Conservation (phyloP, 768 basidiomycete species). For the Scleroderma bovista region DNA sequence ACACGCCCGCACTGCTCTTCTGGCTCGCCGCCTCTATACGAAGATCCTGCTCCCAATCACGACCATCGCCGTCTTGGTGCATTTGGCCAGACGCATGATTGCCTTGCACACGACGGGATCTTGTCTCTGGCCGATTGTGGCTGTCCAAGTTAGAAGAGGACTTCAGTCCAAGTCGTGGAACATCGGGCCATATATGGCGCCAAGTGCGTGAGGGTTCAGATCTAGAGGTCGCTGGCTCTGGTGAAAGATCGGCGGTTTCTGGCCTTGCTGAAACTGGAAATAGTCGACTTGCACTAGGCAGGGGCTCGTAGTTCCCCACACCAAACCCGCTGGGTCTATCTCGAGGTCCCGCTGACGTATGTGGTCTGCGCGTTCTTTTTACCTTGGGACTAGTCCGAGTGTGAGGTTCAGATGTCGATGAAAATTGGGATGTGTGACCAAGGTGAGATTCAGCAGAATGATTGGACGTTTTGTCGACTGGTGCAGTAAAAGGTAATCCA, state of each 20-base stretch:
- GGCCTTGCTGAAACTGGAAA: slow-evolving; percentile 16
- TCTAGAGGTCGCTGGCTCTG: slow-evolving; percentile 5
- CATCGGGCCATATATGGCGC: slow-evolving; percentile 17
- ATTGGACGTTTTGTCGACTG: slow-evolving; percentile 1
- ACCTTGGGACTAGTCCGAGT: slow-evolving; percentile 21
- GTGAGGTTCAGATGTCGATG: slow-evolving; percentile 28
- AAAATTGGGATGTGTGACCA: slow-evolving; percentile 22
- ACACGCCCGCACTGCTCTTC: slow-evolving; percentile 34
- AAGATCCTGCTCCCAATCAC: slow-evolving; percentile 77
- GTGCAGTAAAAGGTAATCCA: slow-evolving; percentile 6
- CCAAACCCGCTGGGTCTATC: slow-evolving; percentile 40
- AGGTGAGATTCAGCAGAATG: slow-evolving; percentile 7
- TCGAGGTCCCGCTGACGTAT: slow-evolving; percentile 70
- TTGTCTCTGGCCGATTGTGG: slow-evolving; percentile 18
- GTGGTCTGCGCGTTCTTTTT: slow-evolving; percentile 48
- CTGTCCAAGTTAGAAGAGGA: slow-evolving; percentile 44
- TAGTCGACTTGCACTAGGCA: slow-evolving; percentile 12
- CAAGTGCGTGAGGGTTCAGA: slow-evolving; percentile 12
- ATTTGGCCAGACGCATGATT: slow-evolving; percentile 22
- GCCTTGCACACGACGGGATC: slow-evolving; percentile 10
- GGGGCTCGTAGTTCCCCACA: slow-evolving; percentile 7
- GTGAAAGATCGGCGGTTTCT: slow-evolving; percentile 23
- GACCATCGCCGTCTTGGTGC: slow-evolving; percentile 36
- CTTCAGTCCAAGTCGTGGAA: slow-evolving; percentile 30
- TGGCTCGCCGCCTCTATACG: slow-evolving; percentile 63